phyloP scores from a whole-genome alignment of 176 grass and related monocot genomes.

The Phoenix dactylifera region DNA sequence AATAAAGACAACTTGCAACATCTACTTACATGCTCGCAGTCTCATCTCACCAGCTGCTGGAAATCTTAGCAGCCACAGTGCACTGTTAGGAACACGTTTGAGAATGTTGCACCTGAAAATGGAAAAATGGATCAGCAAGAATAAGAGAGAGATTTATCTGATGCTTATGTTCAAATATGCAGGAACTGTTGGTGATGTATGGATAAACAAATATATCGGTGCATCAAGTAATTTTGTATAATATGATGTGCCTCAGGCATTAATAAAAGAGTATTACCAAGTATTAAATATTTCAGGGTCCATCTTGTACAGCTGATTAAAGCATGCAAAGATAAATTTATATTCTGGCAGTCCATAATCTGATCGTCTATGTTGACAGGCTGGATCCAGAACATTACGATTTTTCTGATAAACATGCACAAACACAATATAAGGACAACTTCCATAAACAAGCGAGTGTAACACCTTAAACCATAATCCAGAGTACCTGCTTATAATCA shows the following conservation, averaged over 20 bases:
- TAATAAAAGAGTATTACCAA: conserved; percentile 38
- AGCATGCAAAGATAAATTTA: conserved; percentile 90
- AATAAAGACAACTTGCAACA: neutral
- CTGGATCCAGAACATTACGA: conserved; percentile 42
- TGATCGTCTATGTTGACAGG: conserved; percentile 54
- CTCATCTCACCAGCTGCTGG: conserved; percentile 72
- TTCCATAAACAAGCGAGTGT: no score
- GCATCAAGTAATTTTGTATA: no score
- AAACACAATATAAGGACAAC: neutral
- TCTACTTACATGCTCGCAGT: conserved; percentile 69
- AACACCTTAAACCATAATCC: neutral
- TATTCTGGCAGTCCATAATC: conserved; percentile 75
- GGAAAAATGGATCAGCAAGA: no score
- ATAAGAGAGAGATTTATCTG: no score
- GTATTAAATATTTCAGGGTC: conserved; percentile 87
- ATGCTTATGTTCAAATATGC: no score
- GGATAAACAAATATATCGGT: no score
- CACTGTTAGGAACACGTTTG: conserved; percentile 63
- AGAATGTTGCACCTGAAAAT: conserved; percentile 79
- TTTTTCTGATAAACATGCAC: conserved; percentile 40
- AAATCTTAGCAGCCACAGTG: conserved; percentile 81
- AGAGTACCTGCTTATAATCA: conserved; percentile 74
- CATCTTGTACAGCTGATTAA: conserved; percentile 97
- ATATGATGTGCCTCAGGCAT: no score
- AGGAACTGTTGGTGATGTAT: no score